Percentiles rank a stretch among this genome's conserved stretches.
Conservation (phyloP, 2,329 filamentous ascomycete species). For the Dactylellina leptospora region DNA sequence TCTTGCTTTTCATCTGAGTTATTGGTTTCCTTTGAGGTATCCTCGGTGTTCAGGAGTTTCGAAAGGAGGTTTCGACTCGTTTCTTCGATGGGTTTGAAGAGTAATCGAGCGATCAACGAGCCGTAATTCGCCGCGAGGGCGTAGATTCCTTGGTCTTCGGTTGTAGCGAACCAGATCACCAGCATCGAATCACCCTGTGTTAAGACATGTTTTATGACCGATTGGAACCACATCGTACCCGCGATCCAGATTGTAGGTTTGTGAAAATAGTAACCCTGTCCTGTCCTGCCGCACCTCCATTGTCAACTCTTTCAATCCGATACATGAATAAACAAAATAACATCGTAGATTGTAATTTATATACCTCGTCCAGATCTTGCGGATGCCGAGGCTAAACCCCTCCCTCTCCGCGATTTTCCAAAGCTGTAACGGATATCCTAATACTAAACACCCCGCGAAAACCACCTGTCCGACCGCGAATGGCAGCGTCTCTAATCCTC, state of each 20-base stretch:
- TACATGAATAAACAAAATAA: neutral
- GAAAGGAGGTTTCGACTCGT: conserved; percentile 90
- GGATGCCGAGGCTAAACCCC: conserved; percentile 75
- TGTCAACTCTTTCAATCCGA: neutral
- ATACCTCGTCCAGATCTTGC: conserved; percentile 59
- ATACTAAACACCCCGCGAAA: conserved; percentile 75
- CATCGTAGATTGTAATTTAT: conserved; percentile 2
- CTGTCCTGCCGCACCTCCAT: conserved; percentile 26
- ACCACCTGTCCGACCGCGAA: conserved; percentile 87
- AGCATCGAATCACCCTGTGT: conserved; percentile 94
- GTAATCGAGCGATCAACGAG: conserved; percentile 81
- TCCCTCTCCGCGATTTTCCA: conserved; percentile 66
- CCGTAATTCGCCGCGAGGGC: conserved; percentile 95
- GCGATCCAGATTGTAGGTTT: conserved; percentile 65
- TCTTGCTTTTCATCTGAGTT: conserved; percentile 21
- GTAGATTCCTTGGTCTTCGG: conserved; percentile 87
- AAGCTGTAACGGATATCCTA: conserved; percentile 75
- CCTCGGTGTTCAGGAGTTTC: conserved; percentile 70
- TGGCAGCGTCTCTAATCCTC: conserved; percentile 75
- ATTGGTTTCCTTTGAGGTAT: conserved; percentile 39
- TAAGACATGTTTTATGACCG: conserved; percentile 87
- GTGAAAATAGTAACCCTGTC: conserved; percentile 45
- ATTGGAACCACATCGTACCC: conserved; percentile 85
- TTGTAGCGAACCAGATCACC: conserved; percentile 77
- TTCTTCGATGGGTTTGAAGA: conserved; percentile 96